Evolutionary conservation across 2,329 filamentous ascomycete species (phyloP).

Genomic region (Ophiostoma tasmaniense): DNA sequence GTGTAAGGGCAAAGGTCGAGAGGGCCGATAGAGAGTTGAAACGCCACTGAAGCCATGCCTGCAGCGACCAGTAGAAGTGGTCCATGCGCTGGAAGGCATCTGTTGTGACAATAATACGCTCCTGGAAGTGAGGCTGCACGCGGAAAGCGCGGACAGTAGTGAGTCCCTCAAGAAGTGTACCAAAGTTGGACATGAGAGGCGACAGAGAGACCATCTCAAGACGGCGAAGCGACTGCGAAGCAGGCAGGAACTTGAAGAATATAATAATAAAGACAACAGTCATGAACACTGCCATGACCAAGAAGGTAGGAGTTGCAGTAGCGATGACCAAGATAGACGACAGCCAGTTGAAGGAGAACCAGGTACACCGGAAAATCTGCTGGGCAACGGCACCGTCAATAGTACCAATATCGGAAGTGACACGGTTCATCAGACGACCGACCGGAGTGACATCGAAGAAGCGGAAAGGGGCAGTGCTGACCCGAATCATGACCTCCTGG

Average conservation of each 20-base stretch:
- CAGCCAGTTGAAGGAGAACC: slow-evolving; percentile 60
- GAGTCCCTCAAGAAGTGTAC: slow-evolving; percentile 74
- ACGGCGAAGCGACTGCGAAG: slow-evolving; percentile 72
- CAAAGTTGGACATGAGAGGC: slow-evolving; percentile 87
- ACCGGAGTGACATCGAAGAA: slow-evolving; percentile 89
- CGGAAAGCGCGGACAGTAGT: slow-evolving; percentile 80
- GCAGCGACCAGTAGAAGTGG: slow-evolving; percentile 88
- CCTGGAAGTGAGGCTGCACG: slow-evolving; percentile 70
- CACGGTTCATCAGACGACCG: slow-evolving; percentile 81
- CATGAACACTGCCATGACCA: slow-evolving; percentile 61
- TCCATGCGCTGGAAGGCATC: slow-evolving; percentile 92
- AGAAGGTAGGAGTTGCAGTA: slow-evolving; percentile 66
- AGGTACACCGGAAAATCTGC: slow-evolving; percentile 64
- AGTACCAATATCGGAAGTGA: slow-evolving; percentile 84
- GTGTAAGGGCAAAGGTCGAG: slow-evolving; percentile 65
- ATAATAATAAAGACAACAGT: slow-evolving; percentile 61
- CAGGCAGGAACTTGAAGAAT: slow-evolving; percentile 70
- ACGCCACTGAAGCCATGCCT: slow-evolving; percentile 75
- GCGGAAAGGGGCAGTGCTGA: slow-evolving; percentile 74
- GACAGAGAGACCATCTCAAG: slow-evolving; percentile 86
- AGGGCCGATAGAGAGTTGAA: slow-evolving; percentile 64
- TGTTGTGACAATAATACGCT: slow-evolving; percentile 68
- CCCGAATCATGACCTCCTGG: slow-evolving; percentile 58
- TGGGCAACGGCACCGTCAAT: slow-evolving; percentile 77
- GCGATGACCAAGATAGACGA: slow-evolving; percentile 71